phyloP scores from a whole-genome alignment of 148 eudicot species.

The Talinum fruticosum region DNA sequence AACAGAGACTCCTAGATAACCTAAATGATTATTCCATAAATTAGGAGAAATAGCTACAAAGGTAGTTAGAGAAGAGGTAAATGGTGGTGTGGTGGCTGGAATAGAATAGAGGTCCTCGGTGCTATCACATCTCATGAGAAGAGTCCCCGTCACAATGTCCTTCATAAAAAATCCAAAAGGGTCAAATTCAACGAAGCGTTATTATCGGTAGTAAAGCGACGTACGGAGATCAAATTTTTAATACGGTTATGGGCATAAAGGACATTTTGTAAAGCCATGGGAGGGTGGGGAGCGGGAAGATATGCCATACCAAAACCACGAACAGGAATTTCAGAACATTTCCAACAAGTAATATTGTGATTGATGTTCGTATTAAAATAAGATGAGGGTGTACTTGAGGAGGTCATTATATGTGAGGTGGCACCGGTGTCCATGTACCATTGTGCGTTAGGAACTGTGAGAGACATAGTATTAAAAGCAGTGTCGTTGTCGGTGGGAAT shows the following conservation, averaged over 20 bases:
- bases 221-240: neutral
- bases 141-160: neutral
- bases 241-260: neutral
- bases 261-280: neutral
- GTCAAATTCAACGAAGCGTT: neutral
- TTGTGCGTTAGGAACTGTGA: neutral
- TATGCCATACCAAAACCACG: neutral
- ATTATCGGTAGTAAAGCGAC: neutral
- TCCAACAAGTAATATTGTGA: neutral
- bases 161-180: constrained; percentile 1
- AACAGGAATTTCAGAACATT: neutral
- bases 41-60: neutral
- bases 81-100: neutral
- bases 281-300: neutral
- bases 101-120: neutral
- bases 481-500: neutral
- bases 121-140: neutral
- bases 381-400: neutral
- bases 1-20: neutral
- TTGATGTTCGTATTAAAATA: neutral
- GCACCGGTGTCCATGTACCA: neutral
- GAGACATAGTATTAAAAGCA: neutral
- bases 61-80: neutral
- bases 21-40: neutral
- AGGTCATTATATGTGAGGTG: neutral